Base-by-base conservation (phyloP, 768 basidiomycete genomes). In the Tulasnella sp. region DNA sequence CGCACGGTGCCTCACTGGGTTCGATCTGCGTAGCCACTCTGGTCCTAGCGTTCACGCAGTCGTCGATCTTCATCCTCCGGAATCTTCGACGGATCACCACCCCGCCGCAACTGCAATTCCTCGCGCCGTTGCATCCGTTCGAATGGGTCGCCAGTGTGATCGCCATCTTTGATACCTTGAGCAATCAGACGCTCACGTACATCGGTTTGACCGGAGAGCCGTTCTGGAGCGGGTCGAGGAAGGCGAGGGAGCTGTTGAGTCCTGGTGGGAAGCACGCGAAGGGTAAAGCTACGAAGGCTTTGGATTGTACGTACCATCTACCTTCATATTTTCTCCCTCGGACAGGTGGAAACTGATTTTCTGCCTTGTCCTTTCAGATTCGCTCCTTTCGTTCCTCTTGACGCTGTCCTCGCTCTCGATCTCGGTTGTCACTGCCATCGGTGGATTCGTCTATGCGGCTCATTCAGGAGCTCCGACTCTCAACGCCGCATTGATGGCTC, bases 361-460 rank as follows among this genome's bases (percentile, higher is more conserved):
- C 44, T 7, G 22, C 42, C 14, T 19, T 17, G 29, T 62, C 34
- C 11, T 52, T 62, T 19, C 87, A 78, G 84, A 94, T 75, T 86
- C 90, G 0, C 81, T 95, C 75, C 83, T 95, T 75, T 90, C 88
- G 17, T 85, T 90, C n/a, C 80, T 84, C 2, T 77, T 83, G 17
- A 79, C 82, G 16, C 80, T 86, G 35, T 86, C 91, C 14, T 90
- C 94, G 19, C 82, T 92, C 66, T 90, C 89, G 0, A 82, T 94
- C 73, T 91, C 91, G 0, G 85, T 95, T 75, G 90, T 93, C 5
- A 91, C 92, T 75, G 89, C 92, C 16, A 82, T 95, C 35, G 81
- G 86, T 41, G 91, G 93, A 5, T 97, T 96, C 79, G 80, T 98
- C 22, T 92, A 95, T 75, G 91, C 94, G n/a, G 90, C 92, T 1